Evolutionary conservation across 345 rosid genomes (phyloP), one percentile per base, ranked within the genome.

Genomic region (Noccaea caerulescens): DNA sequence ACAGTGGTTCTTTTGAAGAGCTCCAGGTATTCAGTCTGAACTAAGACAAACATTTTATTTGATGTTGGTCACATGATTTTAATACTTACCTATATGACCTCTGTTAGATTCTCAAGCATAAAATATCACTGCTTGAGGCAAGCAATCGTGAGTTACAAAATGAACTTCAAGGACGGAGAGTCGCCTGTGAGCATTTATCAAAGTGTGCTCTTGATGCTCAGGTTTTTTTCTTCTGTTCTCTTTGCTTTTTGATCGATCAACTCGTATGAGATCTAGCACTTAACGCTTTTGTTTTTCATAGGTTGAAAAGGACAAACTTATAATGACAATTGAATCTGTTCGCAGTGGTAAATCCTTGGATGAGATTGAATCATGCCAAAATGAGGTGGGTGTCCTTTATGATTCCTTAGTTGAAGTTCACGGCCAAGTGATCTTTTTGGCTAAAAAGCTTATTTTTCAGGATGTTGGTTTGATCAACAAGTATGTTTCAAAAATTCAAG

Each of bases 291-390:
- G 23, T 47, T 68, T 77, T 43, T 36, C 55, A 74, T 63, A 94
- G 99, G 88, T 91, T 51, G 98, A 91, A 73, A 94, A 88, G 69
- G 97, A 89, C 83, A 94, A 87, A 72, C 75, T 94, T 66, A 33
- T 88, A 10, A 80, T 89, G 85, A 85, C 80, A 81, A 81, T 94
- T 66, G 97, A 94, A 80, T 81, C 88, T 55, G 85, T 80, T 69
- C 88, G 96, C 55, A 83, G 80, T 62, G 95, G 99, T 60, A 88
- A 84, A 84, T 73, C 96, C 45, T 88, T 93, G 93, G 97, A 94
- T 64, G 99, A 94, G 74, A 84, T 87, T 76, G 96, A 88, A 38
- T 72, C 83, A 34, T 67, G 72, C 63, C 41, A 78, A 73, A 76
- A 77, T 78, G 82, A 83, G 95, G 98, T 90, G 4, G 16, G 20